phyloP scores from a whole-genome alignment of 1,284 basidiomycete species.

The Psilocybe mexicana region DNA sequence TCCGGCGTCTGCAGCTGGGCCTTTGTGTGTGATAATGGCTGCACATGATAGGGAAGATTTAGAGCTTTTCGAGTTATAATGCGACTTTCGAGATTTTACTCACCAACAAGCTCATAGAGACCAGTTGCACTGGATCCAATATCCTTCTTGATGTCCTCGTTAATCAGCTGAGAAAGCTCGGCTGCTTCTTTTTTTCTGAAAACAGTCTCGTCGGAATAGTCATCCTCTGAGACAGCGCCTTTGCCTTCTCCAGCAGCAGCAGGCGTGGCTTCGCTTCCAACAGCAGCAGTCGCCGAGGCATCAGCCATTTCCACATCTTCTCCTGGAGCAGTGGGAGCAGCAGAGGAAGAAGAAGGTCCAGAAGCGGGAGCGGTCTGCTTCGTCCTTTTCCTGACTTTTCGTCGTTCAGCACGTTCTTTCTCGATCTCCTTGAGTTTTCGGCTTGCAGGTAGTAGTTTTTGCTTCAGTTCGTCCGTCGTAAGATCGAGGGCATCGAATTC shows the following conservation, averaged over 20 bases:
- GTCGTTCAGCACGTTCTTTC: conserved; percentile 82
- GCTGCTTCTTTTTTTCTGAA: conserved; percentile 62
- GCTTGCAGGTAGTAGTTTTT: conserved; percentile 71
- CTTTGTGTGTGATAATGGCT: conserved; percentile 97
- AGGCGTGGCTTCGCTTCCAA: not conserved
- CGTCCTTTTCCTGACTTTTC: conserved; percentile 79
- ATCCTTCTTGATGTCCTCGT: conserved; percentile 66
- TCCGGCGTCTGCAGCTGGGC: conserved; percentile 89
- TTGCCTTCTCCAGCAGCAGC: conserved; percentile 19
- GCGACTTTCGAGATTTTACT: conserved; percentile 27
- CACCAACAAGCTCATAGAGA: conserved; percentile 84
- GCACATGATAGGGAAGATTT: not conserved
- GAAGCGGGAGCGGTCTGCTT: conserved; percentile 42
- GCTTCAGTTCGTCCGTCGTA: conserved; percentile 77
- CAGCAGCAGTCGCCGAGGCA: conserved; percentile 3
- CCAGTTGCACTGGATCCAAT: conserved; percentile 74
- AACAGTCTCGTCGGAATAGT: conserved; percentile 62
- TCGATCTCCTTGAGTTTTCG: conserved; percentile 77
- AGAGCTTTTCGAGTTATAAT: not conserved
- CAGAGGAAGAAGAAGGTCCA: conserved; percentile 28
- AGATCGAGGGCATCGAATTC: conserved; percentile 89
- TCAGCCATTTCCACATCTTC: conserved; percentile 31
- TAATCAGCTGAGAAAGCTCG: conserved; percentile 65
- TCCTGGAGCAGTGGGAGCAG: conserved; percentile 29
- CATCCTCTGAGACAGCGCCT: conserved; percentile 27